phyloP scores from a whole-genome alignment of 2,329 filamentous ascomycete species.

The Grosmannia serpens region DNA sequence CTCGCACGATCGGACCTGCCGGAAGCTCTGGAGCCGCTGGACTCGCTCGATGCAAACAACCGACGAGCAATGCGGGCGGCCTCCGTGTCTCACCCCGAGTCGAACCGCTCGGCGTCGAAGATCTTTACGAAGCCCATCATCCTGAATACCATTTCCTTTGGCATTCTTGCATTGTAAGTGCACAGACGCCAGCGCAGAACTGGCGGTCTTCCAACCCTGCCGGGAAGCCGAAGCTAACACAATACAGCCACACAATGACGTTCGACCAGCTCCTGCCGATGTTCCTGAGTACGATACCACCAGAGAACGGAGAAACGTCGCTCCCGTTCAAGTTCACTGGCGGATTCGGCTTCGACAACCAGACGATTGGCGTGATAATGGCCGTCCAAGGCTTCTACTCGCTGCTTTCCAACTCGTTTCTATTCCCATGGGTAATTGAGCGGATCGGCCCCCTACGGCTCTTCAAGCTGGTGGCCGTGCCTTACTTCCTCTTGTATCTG shows the following conservation, averaged over 20 bases:
- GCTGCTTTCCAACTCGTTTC: conserved; percentile 70
- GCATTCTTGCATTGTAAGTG: conserved; percentile 87
- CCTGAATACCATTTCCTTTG: conserved; percentile 79
- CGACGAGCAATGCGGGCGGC: conserved; percentile 12
- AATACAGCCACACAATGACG: conserved; percentile 78
- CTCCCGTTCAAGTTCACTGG: conserved; percentile 84
- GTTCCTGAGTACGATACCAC: conserved; percentile 62
- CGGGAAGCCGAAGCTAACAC: conserved; percentile 4
- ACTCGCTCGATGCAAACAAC: conserved; percentile 21
- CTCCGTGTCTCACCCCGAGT: conserved; percentile 8
- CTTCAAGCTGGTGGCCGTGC: conserved; percentile 69
- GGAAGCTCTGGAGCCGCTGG: conserved; percentile 18
- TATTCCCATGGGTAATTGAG: conserved; percentile 69
- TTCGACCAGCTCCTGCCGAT: conserved; percentile 91
- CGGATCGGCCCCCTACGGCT: conserved; percentile 68
- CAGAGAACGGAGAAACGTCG: conserved; percentile 33
- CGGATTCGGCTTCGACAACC: conserved; percentile 73
- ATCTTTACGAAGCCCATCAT: conserved; percentile 79
- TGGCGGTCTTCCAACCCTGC: too few relatives aligned
- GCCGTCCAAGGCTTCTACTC: conserved; percentile 84
- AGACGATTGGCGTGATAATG: conserved; percentile 77
- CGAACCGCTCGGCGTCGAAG: conserved; percentile 17
- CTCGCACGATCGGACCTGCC: conserved; percentile 17
- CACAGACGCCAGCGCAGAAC: conserved; percentile 11
- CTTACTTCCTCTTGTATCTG: conserved; percentile 82